Percentiles rank a stretch among this genome's conserved stretches.
Conservation (phyloP, 2,329 filamentous ascomycete species). For the Escovopsis sp. region DNA sequence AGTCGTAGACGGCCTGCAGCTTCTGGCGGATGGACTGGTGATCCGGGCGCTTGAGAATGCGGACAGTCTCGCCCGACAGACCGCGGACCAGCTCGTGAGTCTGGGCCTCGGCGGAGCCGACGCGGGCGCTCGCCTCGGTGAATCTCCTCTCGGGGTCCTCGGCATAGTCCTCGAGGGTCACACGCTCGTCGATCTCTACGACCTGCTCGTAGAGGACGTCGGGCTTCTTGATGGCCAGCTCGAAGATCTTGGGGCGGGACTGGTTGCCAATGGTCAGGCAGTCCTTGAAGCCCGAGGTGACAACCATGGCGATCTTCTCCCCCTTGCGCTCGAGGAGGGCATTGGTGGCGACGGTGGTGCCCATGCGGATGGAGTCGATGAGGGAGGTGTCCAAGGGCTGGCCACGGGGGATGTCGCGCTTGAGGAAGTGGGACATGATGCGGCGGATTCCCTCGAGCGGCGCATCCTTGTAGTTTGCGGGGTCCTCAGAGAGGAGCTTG, state of each 20-base stretch:
- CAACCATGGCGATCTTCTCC: slow-evolving; percentile 73
- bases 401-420: slow-evolving; percentile 63
- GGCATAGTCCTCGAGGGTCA: slow-evolving; percentile 83
- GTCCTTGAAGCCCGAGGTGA: slow-evolving; percentile 78
- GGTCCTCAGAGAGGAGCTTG: slow-evolving; percentile 82
- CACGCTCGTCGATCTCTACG: slow-evolving; percentile 80
- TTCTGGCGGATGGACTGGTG: slow-evolving; percentile 39
- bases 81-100: slow-evolving; percentile 50
- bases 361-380: slow-evolving; percentile 90
- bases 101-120: slow-evolving; percentile 30
- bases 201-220: slow-evolving; percentile 77
- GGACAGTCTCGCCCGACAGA: slow-evolving; percentile 53
- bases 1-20: slow-evolving; percentile 46
- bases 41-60: slow-evolving; percentile 47
- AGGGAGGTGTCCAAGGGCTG: slow-evolving; percentile 64
- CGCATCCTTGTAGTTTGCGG: slow-evolving; percentile 79
- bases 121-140: slow-evolving; percentile 39
- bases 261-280: slow-evolving; percentile 85
- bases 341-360: slow-evolving; percentile 88
- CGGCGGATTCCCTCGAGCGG: slow-evolving; percentile 83
- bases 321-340: slow-evolving; percentile 82
- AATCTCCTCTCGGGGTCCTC: slow-evolving; percentile 59
- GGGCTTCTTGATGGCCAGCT: slow-evolving; percentile 73
- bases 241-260: slow-evolving; percentile 78
- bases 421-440: slow-evolving; percentile 64